These are phyloP conservation scores for Pneumocystis sp. DNA, from an alignment of 1,139 yeast genomes.

Conservation along the genomic window DNA sequence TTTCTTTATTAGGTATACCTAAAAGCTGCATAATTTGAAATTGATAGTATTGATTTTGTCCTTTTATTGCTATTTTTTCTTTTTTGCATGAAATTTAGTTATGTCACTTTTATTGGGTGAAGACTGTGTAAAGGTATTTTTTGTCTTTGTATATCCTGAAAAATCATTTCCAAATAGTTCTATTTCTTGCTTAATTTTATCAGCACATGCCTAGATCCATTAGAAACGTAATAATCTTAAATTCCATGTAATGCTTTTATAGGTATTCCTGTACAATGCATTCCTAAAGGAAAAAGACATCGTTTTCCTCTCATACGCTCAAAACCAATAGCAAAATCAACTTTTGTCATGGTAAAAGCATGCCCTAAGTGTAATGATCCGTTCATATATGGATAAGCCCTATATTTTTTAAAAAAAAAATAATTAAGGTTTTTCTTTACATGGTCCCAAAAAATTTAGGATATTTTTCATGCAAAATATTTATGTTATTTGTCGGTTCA, in stretches of 20 bases:
- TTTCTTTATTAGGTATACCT: conserved; percentile 72
- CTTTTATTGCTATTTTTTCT: conserved; percentile 81
- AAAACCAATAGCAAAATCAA: conserved; percentile 83
- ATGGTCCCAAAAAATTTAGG: conserved; percentile 86
- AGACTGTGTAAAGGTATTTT: conserved; percentile 16
- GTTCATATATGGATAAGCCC: conserved; percentile 95
- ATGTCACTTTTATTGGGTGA: conserved; percentile 46
- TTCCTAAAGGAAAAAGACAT: conserved; percentile 90
- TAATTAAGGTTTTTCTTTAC: conserved; percentile 21
- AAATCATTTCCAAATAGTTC: conserved; percentile 82
- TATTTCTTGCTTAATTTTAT: conserved; percentile 80
- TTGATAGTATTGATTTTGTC: conserved; percentile 88
- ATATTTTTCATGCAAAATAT: conserved; percentile 55
- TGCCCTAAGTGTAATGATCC: conserved; percentile 98
- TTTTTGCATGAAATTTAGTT: conserved; percentile 81
- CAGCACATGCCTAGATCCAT: conserved; percentile 57
- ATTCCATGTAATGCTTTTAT: conserved; percentile 34
- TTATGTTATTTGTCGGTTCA: conserved; percentile 17
- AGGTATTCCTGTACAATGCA: conserved; percentile 99
- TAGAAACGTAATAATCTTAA: neutral
- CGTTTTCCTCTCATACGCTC: conserved; percentile 90
- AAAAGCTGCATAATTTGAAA: conserved; percentile 90
- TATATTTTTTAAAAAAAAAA: neutral
- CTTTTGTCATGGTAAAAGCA: conserved; percentile 86
- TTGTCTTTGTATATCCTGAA: conserved; percentile 22